Conservation (phyloP, 805 yeast species). For the Myxozyma monticola region DNA sequence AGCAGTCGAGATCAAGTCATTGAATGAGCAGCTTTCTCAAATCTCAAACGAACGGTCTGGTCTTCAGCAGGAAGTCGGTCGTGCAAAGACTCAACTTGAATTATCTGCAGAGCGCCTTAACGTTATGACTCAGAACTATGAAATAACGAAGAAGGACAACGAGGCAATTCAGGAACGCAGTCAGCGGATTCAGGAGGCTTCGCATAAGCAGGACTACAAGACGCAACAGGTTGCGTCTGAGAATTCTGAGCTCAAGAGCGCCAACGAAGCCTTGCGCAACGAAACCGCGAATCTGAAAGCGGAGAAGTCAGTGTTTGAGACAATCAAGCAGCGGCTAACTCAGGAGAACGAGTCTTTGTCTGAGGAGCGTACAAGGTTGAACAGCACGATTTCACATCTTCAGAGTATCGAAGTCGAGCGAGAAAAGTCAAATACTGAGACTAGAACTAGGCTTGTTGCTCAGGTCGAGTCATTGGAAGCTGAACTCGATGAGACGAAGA, state of each 20-base stretch:
- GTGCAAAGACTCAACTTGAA: conserved; percentile 54
- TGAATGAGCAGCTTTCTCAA: conserved; percentile 49
- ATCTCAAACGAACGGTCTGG: conserved; percentile 49
- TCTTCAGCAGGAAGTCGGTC: conserved; percentile 51
- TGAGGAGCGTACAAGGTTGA: conserved; percentile 60
- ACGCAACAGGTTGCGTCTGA: conserved; percentile 55
- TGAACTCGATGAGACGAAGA: conserved; percentile 48
- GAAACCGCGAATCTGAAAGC: conserved; percentile 52
- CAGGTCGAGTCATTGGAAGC: conserved; percentile 53
- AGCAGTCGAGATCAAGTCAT: conserved; percentile 46
- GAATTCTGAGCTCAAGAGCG: conserved; percentile 52
- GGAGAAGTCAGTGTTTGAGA: conserved; percentile 54
- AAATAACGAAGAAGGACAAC: conserved; percentile 48
- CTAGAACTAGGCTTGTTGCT: conserved; percentile 50
- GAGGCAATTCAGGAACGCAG: conserved; percentile 46
- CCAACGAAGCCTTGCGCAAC: conserved; percentile 46
- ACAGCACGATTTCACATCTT: conserved; percentile 56
- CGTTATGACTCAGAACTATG: conserved; percentile 44
- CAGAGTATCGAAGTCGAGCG: conserved; percentile 65
- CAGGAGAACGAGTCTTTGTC: conserved; percentile 54
- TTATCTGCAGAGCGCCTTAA: conserved; percentile 55
- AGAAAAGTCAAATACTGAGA: conserved; percentile 51
- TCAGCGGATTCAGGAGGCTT: conserved; percentile 45
- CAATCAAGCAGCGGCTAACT: conserved; percentile 52
- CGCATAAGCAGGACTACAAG: conserved; percentile 51